A percentile compares a stretch with the other conserved stretches of the same genome.
Conservation (phyloP, 2,329 filamentous ascomycete species). For the Talaromyces sp. region DNA sequence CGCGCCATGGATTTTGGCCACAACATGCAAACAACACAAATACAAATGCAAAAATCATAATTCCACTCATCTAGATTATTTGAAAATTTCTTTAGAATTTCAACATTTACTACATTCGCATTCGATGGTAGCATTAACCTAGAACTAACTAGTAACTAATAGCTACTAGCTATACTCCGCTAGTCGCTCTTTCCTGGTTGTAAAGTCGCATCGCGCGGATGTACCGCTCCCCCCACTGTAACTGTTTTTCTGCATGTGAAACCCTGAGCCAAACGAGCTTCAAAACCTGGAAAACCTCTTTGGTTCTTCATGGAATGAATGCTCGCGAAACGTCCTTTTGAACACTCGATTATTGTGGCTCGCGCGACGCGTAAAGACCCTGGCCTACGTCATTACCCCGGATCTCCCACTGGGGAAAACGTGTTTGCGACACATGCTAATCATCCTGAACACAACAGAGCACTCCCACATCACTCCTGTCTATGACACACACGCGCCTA, state of each 20-base stretch:
- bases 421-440: not conserved
- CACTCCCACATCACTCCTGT: not conserved
- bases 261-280: not conserved
- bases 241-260: constrained; percentile 2
- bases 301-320: not conserved
- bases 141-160: no score
- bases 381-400: constrained; percentile 11
- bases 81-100: not conserved
- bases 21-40: no score
- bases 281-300: not conserved
- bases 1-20: not conserved
- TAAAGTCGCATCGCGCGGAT: constrained; percentile 13
- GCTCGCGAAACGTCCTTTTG: not conserved
- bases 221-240: constrained; percentile 10
- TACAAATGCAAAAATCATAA: no score
- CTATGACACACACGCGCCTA: not conserved
- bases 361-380: not conserved
- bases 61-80: not conserved
- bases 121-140: not conserved
- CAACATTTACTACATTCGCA: not conserved
- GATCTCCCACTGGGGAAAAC: not conserved
- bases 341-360: not conserved
- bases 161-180: no score
- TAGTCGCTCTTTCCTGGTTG: not conserved
- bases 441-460: not conserved